Evolutionary conservation across 1,284 basidiomycete species (phyloP).

Genomic region (Phylloboletellus chloephorus): DNA sequence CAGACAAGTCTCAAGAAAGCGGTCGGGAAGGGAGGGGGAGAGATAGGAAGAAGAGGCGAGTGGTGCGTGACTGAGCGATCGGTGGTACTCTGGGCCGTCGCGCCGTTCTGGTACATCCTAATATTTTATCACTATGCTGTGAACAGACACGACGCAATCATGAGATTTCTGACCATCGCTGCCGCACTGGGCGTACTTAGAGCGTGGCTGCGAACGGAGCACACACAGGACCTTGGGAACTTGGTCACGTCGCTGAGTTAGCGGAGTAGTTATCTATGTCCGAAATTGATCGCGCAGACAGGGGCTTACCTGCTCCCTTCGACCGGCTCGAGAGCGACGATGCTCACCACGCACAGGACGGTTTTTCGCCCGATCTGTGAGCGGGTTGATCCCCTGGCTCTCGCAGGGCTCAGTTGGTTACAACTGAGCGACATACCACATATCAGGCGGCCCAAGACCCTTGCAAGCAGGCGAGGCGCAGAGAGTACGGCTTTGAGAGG

Average conservation of each 20-base stretch:
- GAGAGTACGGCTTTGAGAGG: slow-evolving; percentile 7
- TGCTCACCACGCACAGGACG: slow-evolving; percentile 9
- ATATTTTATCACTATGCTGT: neutral
- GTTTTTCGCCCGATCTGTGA: slow-evolving; percentile 6
- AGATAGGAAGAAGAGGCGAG: slow-evolving; percentile 28
- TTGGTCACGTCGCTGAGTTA: neutral
- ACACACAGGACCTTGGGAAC: too few species aligned
- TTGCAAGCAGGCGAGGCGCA: slow-evolving; percentile 5
- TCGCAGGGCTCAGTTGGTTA: slow-evolving; percentile 8
- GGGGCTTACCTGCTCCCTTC: neutral
- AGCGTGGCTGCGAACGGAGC: too few species aligned
- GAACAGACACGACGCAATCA: too few species aligned
- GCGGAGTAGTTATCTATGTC: too few species aligned
- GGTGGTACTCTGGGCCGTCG: too few species aligned
- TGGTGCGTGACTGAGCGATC: slow-evolving; percentile 15
- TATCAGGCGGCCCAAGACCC: slow-evolving; percentile 8
- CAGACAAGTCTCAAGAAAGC: slow-evolving; percentile 12
- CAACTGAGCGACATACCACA: slow-evolving; percentile 10
- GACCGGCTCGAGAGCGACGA: slow-evolving; percentile 10
- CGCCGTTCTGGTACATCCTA: too few species aligned
- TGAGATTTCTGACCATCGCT: too few species aligned
- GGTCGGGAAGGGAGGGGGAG: slow-evolving; percentile 22
- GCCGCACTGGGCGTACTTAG: too few species aligned
- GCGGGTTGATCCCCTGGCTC: slow-evolving; percentile 12
- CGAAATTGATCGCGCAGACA: too few species aligned